Percentiles rank a stretch among this genome's conserved stretches.
Conservation (phyloP, 2,329 filamentous ascomycete genomes). For the Dryadomyces quercus-mongolicae region DNA sequence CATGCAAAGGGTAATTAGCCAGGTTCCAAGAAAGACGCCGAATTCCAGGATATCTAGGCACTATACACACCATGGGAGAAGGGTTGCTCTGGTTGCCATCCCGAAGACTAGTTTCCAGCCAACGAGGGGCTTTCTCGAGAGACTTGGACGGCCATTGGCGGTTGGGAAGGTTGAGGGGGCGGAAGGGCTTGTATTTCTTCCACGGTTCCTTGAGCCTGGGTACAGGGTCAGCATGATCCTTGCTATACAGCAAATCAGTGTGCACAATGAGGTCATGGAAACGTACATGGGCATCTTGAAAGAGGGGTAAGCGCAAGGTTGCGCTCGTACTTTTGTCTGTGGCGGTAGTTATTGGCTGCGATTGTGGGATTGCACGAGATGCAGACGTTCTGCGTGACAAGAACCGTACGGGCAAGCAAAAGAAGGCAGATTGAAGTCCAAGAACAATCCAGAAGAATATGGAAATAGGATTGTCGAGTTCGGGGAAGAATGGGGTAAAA, state of each 20-base stretch:
- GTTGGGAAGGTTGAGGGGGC: conserved; percentile 53
- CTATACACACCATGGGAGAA: conserved; percentile 68
- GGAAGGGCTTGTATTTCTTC: conserved; percentile 64
- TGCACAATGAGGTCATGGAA: background rate
- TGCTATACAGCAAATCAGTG: background rate
- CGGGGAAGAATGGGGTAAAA: too few relatives aligned
- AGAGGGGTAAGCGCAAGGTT: background rate
- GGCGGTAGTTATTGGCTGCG: too few relatives aligned
- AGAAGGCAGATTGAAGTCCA: too few relatives aligned
- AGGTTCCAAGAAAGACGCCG: too few relatives aligned
- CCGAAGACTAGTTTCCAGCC: conserved; percentile 78
- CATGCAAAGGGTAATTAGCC: too few relatives aligned
- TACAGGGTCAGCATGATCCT: background rate
- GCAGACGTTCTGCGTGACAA: too few relatives aligned
- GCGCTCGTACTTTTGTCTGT: too few relatives aligned
- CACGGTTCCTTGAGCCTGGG: conserved; percentile 65
- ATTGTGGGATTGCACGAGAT: too few relatives aligned
- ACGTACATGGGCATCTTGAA: background rate
- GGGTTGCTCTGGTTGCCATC: conserved; percentile 92
- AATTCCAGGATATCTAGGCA: background rate
- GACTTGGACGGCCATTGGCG: conserved; percentile 76
- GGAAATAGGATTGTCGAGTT: too few relatives aligned
- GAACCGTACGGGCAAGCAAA: too few relatives aligned
- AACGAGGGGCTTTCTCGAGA: conserved; percentile 75
- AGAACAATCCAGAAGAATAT: too few relatives aligned